Evolutionary conservation across 495 filamentous ascomycete species (phyloP), one percentile per base, ranked within the genome.

Genomic region (Aspergillus ellipticus): DNA sequence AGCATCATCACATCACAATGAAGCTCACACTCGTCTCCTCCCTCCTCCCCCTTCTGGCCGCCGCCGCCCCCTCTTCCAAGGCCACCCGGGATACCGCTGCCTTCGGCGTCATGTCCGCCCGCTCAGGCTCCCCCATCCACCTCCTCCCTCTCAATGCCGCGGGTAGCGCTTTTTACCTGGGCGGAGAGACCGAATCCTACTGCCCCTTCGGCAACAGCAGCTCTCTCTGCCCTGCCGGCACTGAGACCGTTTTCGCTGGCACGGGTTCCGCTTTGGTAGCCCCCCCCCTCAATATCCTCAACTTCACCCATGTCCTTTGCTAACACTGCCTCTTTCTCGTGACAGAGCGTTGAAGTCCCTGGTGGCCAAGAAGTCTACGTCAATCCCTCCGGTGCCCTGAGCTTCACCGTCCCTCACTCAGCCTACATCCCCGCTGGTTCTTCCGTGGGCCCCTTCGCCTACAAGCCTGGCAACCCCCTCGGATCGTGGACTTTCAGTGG

Each of bases 361-460:
- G 86, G 85, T 41, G 85, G 87, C 20, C 85, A 89, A 60, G 68
- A 71, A 53, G 77, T 83, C 69, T 90, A 87, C 67, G 74, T 89
- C 35, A 67, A 62, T n/a, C 71, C 79, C 4, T 64, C 73, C 28
- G 86, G 86, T 46, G 73, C 78, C 21, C 66, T 90, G 39, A 69
- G 64, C 51, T 88, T 82, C 75, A 85, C 84, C 4, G 71, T 69
- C 42, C 79, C 85, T 1, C 85, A 89, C 71, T 85, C 81, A 4
- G 77, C 75, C 16, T 74, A 63, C 59, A 79, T 82, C 22, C 85
- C 85, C 0, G 29, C 70, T 0, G 85, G 83, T 9, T 79, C 82
- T 46, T 58, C 73, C n/a, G 56, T 59, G 17, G 75, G 73, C 1
- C 74, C 75, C 16, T 81, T 82, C 69, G 56, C 62, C 6, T 72